Evolutionary conservation across 2,329 filamentous ascomycete species (phyloP), one percentile per base, ranked within the genome.

Genomic region (Magnaporthales sp.): DNA sequence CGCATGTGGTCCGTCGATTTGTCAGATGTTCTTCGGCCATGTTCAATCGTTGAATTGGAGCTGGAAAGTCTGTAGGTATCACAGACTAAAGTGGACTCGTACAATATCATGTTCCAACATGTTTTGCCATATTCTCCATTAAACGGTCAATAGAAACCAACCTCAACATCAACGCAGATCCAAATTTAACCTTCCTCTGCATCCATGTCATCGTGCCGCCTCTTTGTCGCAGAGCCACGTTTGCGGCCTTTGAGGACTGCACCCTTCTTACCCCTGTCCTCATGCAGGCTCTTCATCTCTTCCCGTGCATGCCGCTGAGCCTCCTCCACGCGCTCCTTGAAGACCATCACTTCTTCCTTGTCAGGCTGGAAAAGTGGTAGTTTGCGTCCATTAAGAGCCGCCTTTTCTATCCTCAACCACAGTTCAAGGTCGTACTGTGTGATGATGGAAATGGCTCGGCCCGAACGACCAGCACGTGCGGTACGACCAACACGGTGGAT

Each of bases 401-500:
- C 91, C 6, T 87, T 86, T 77, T 97, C 93, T 64, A 96, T 96
- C 24, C 92, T 83, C 73, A 89, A 79, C 78, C 87, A 96, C 46
- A 95, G 84, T 75, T 93, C 91, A 1, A 93, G 80, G 73, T 96
- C 93, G 71, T 96, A 96, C 77, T 97, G 93, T 0, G 91, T 96
- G 5, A 95, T 89, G 9, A 97, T 79, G 65, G 84, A 91, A 62
- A 97, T 84, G 9, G 93, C 92, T 60, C 91, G 86, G 64, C 93
- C 93, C 1, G 89, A 89, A 75, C 93, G 93, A 31, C 93, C 93
- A 0, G 93, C 93, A 77, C 93, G 87, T 0, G 93, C 93, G 0
- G 93, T 97, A 71, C 93, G 89, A 24, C 93, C 93, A 0, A 97
- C 92, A 65, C 93, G 86, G 77, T 97, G 93, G 32, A 97, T 90